These are phyloP conservation scores for Podaxis mareebaensis DNA, from an alignment of 768 basidiomycete genomes.

Conservation along the genomic window DNA sequence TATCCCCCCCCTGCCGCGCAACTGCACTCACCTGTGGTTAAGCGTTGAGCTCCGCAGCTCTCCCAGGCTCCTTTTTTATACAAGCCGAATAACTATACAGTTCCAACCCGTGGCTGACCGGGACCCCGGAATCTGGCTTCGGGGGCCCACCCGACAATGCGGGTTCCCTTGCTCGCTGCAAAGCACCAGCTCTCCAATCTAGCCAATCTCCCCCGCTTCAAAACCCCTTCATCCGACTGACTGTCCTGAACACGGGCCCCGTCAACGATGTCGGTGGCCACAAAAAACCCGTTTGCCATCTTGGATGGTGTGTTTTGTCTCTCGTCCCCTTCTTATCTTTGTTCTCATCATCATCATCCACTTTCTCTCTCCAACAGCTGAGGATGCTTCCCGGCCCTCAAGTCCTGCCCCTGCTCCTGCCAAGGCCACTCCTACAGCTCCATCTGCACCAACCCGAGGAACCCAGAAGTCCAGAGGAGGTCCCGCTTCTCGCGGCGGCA, in stretches of 20 bases:
- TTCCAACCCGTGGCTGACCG: constrained; percentile 41
- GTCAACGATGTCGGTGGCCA: constrained; percentile 88
- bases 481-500: constrained; percentile 64
- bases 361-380: constrained; percentile 33
- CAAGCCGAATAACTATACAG: constrained; percentile 46
- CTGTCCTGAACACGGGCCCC: constrained; percentile 50
- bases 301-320: constrained; percentile 61
- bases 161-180: not conserved
- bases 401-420: constrained; percentile 33
- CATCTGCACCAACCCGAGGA: constrained; percentile 36
- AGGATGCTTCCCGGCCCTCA: constrained; percentile 46
- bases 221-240: constrained; percentile 17
- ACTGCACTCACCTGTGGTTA: constrained; percentile 58
- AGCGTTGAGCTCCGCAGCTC: constrained; percentile 44
- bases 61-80: constrained; percentile 9
- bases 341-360: constrained; percentile 21
- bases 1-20: not conserved
- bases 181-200: not conserved
- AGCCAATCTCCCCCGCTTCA: constrained; percentile 16
- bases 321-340: constrained; percentile 20
- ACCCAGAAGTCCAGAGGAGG: constrained; percentile 52
- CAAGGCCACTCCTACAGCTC: constrained; percentile 20
- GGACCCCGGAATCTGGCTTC: constrained; percentile 41
- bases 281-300: constrained; percentile 83
- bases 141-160: constrained; percentile 14